Evolutionary conservation across 352 stramenopile genomes (phyloP).

Genomic region (Proteromonas lacertae): DNA sequence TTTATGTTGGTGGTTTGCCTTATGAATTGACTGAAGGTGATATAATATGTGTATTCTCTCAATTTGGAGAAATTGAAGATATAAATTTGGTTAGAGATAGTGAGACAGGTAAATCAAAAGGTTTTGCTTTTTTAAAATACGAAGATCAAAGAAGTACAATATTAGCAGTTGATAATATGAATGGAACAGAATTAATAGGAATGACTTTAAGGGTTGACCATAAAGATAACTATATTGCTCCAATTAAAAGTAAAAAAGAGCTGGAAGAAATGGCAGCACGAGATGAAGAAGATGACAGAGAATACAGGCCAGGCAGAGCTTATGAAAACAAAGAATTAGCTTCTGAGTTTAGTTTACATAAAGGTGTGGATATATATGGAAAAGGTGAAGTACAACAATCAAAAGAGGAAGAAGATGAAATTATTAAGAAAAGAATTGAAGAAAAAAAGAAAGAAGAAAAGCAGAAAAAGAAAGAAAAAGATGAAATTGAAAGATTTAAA

Average conservation of each 20-base stretch:
- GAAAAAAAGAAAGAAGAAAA: constrained; percentile 5
- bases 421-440: constrained; percentile 1
- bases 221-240: constrained; percentile 79
- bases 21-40: constrained; percentile 50
- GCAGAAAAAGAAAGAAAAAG: constrained; percentile 5
- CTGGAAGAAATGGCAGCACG: constrained; percentile 18
- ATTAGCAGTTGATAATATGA: constrained; percentile 87
- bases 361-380: constrained; percentile 30
- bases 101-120: constrained; percentile 70
- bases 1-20: constrained; percentile 64
- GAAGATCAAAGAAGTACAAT: constrained; percentile 73
- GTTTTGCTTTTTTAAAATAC: constrained; percentile 78
- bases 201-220: constrained; percentile 73
- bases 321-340: constrained; percentile 45
- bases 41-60: constrained; percentile 17
- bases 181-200: constrained; percentile 45
- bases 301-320: constrained; percentile 22
- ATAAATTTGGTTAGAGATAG: constrained; percentile 75
- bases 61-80: constrained; percentile 68
- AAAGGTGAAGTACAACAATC: constrained; percentile 4
- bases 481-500: constrained; percentile 1
- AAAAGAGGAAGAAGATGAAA: constrained; percentile 1
- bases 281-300: constrained; percentile 26
- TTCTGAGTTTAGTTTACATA: constrained; percentile 20
- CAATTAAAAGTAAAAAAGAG: too few relatives aligned